phyloP scores from a whole-genome alignment of 1,284 basidiomycete species.

The Sporisorium iseilematis-ciliati region DNA sequence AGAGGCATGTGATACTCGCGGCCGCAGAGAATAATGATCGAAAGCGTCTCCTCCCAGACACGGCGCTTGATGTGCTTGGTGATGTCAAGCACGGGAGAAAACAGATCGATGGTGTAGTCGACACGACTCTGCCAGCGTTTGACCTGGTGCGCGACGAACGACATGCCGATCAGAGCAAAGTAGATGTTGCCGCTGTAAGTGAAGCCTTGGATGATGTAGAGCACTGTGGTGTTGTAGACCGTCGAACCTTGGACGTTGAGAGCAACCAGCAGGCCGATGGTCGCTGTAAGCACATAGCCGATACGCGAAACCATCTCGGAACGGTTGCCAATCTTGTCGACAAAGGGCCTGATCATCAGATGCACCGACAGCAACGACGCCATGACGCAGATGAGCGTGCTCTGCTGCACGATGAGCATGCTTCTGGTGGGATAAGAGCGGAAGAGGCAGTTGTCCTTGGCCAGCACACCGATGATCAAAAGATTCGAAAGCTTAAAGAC shows the following conservation, averaged over 20 bases:
- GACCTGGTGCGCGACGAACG: conserved; percentile 51
- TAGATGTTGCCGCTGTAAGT: conserved; percentile 61
- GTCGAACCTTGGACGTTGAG: conserved; percentile 55
- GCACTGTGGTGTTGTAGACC: conserved; percentile 61
- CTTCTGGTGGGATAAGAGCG: conserved; percentile 73
- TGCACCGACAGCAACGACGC: conserved; percentile 74
- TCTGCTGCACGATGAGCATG: conserved; percentile 77
- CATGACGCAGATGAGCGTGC: conserved; percentile 76
- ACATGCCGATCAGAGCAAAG: conserved; percentile 56
- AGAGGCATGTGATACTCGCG: conserved; percentile 77
- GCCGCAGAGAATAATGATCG: conserved; percentile 77
- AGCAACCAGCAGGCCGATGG: conserved; percentile 74
- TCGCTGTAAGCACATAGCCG: conserved; percentile 78
- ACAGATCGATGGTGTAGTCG: conserved; percentile 84
- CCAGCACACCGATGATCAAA: conserved; percentile 78
- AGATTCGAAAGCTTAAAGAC: conserved; percentile 78
- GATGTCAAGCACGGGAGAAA: conserved; percentile 80
- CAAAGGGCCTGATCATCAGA: conserved; percentile 76
- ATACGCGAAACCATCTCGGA: conserved; percentile 80
- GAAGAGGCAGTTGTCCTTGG: conserved; percentile 79
- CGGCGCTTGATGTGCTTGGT: conserved; percentile 78
- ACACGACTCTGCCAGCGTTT: conserved; percentile 76
- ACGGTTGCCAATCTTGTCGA: conserved; percentile 81
- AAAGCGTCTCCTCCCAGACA: conserved; percentile 85
- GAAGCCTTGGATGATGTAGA: conserved; percentile 54